Base-by-base conservation (phyloP, 371 early-diverging fungal species). In the Syncephalastrum sp. region DNA sequence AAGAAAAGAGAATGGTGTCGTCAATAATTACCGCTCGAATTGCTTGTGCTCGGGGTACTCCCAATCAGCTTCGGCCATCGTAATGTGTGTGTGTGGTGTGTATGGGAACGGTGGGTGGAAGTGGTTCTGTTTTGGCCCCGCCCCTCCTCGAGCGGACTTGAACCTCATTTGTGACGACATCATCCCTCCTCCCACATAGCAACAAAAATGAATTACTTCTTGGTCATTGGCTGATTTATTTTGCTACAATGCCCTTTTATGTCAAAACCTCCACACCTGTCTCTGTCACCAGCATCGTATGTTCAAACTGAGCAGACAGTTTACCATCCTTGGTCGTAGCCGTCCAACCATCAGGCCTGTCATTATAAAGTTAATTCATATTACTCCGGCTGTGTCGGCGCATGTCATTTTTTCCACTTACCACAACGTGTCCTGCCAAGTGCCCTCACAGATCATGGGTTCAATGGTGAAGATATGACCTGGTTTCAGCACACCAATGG, bases 391-490 rank as follows among this genome's bases (percentile, higher is more conserved):
- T 19, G 14, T 25, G 5, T 46, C 5, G 43, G 21, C 12, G 16
- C 53, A 33, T 33, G 29, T 3, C 21, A 21, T 42, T 21, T 19
- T 15, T 14, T 52, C 21, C 24, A 25, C 57, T 63, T 70, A 72
- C 79, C 97, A 79, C 15, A 79, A 58, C 38, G 74, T 70, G 56
- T 79, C 80, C 61, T 72, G 65, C 74, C 74, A 93, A 7, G 71
- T 69, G 57, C 92, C 96, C 68, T 91, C 94, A 60, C 86, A 89
- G 67, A 98, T 95, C 97, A 97, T 97, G 23, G 97, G 98, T 72
- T 98, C 97, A 60, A 98, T 98, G 10, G 98, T 98, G 63, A 98
- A 98, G 50, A 87, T 82, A 63, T 97, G 96, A 12, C 97, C 97
- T 33, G 91, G 83, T 72, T 92, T 91, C 84, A 93, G 91, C 1